Evolutionary conservation across 2,329 filamentous ascomycete genomes (phyloP), one percentile per base, ranked within the genome.

Genomic region (Stylonectria norvegica): DNA sequence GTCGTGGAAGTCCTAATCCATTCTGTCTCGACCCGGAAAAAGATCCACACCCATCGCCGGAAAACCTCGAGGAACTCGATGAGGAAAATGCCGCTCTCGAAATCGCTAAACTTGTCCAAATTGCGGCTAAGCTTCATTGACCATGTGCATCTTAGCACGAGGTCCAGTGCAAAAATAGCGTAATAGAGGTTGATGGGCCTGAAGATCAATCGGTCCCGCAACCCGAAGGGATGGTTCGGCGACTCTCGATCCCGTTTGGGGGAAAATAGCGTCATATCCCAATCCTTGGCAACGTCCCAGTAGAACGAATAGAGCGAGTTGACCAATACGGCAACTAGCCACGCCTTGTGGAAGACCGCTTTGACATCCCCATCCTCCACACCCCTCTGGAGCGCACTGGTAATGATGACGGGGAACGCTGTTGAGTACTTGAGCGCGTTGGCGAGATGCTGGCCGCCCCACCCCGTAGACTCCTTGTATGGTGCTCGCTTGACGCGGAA

Each of bases 271-370:
- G 85, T 87, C 47, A 98, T 73, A 60, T 97, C 93, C 93, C 93
- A 98, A 71, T 98, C 93, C 69, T 90, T 93, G 40, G 88, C 77
- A 20, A 97, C 82, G 58, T 98, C 93, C 93, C 93, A 98, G 73
- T 93, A 98, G 70, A 97, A 97, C n/a, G 86, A 89, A 68, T 95
- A 98, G 31, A 86, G 72, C 11, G 88, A 94, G 64, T 98, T 96
- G 55, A 93, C 60, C 22, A 89, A 70, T 20, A 88, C 85, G 30
- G 85, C 85, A 23, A 76, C 66, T 20, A 94, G 70, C 83, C 88
- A 93, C 34, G 70, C 68, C 28, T 70, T 70, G 61, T 79, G 76
- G 42, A 78, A 59, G 1, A 61, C 56, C 3, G 68, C 61, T 46
- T 66, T 64, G 5, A 69, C 64, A 23, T 61, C 60, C 11, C 65